Conservation (phyloP, 192 early-diverging fungal genomes). For the Backusella tuberculispora region DNA sequence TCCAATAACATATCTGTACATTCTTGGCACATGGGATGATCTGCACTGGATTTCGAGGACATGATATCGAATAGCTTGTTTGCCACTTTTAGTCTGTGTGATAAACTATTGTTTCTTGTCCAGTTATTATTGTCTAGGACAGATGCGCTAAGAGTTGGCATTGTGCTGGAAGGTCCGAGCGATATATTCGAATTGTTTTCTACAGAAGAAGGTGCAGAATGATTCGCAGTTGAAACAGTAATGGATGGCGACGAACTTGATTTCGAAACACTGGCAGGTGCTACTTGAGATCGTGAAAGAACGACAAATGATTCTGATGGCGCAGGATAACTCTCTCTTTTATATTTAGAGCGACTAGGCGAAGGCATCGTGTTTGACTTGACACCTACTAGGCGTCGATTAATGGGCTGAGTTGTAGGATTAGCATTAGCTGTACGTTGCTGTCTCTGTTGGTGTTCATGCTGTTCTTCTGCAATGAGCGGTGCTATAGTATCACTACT, state of each 20-base stretch:
- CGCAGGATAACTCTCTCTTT: constrained; percentile 25
- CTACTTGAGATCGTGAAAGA: constrained; percentile 56
- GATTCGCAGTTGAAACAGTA: background rate
- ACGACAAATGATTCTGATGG: constrained; percentile 65
- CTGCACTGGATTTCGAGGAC: constrained; percentile 70
- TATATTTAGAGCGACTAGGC: constrained; percentile 3
- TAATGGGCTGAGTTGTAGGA: constrained; percentile 11
- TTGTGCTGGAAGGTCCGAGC: background rate
- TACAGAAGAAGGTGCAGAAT: background rate
- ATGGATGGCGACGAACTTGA: background rate
- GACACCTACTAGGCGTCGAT: constrained; percentile 13
- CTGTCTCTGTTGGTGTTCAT: constrained; percentile 11
- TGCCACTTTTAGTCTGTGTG: constrained; percentile 61
- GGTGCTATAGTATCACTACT: constrained; percentile 29
- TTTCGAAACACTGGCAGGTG: constrained; percentile 12
- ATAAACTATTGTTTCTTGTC: constrained; percentile 40
- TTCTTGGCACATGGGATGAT: constrained; percentile 89
- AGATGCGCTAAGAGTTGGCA: background rate
- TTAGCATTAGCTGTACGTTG: background rate
- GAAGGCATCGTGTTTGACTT: constrained; percentile 22
- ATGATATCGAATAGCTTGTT: constrained; percentile 80
- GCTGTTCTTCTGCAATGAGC: constrained; percentile 35
- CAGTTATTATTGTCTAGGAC: constrained; percentile 8
- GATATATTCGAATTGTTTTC: background rate
- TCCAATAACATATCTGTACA: constrained; percentile 83